Base-by-base conservation (phyloP, 495 filamentous ascomycete species). In the Aspergillus taichungensis region DNA sequence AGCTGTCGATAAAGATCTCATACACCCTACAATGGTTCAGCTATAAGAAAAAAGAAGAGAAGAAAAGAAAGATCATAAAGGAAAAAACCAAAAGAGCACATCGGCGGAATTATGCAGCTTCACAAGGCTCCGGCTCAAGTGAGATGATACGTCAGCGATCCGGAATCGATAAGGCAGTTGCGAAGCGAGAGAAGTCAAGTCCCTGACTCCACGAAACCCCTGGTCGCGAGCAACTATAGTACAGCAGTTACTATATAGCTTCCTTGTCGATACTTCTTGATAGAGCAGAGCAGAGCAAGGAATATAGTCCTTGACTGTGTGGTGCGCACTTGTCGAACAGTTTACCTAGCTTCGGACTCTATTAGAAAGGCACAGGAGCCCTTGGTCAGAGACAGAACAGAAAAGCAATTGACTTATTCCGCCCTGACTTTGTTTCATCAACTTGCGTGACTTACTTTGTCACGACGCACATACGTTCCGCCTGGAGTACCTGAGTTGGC, bases 251-350 rank as follows among this genome's bases (percentile, higher is more conserved):
- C 74, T 76, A 75, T 71, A 74, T 78, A 80, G 77, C 77, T 74
- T 78, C 18, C 69, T 70, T 78, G 69, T 79, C 73, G 76, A 77
- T 77, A 78, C 71, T 73, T 70, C 65, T 77, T 79, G 68, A 77
- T 79, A 80, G 73, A 75, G 65, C 76, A 79, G 74, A 74, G 62
- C 72, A 74, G 68, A 72, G 62, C 69, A 72, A 66, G 68, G 71
- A 65, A 57, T 71, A 74, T 67, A 67, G 53, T 54, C 57, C 60
- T 61, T 55, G 55, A 57, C 64, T 64, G 61, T 63, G 55, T 57
- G 56, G 50, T 59, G 56, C 50, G 53, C 46, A 57, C 52, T 47
- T 51, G 45, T 63, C 67, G 66, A 61, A 52, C 57, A 61, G 45
- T 61, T 57, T 66, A 64, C 56, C 60, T 74, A 74, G 70, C 64